Evolutionary conservation across 2,329 filamentous ascomycete genomes (phyloP).

Genomic region (Trichoderma sp.): DNA sequence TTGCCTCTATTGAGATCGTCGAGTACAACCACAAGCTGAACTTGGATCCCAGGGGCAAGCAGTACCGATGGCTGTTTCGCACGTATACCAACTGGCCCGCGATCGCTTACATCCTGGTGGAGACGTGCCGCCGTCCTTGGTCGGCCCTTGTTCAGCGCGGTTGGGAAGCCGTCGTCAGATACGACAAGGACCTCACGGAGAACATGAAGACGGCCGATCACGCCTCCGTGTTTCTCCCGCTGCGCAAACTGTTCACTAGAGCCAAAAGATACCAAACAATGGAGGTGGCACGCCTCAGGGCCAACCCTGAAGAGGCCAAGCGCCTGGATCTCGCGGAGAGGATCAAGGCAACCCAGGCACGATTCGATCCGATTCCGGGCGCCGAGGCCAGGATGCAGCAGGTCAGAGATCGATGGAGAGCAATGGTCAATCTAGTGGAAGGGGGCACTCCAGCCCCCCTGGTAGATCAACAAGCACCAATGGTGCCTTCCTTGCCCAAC

Average conservation of each 20-base stretch:
- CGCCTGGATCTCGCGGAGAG: constrained; percentile 54
- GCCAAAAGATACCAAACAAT: constrained; percentile 54
- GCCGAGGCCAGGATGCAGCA: constrained; percentile 52
- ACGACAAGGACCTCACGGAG: constrained; percentile 46
- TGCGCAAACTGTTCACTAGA: constrained; percentile 57
- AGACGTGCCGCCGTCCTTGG: constrained; percentile 52
- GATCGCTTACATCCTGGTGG: constrained; percentile 53
- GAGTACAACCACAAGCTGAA: constrained; percentile 69
- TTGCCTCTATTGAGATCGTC: constrained; percentile 72
- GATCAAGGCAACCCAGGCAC: constrained; percentile 47
- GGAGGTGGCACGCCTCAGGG: constrained; percentile 53
- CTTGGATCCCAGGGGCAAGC: constrained; percentile 54
- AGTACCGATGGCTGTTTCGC: constrained; percentile 54
- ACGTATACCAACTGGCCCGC: constrained; percentile 57
- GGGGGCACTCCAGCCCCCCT: constrained; percentile 31
- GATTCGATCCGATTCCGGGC: constrained; percentile 53
- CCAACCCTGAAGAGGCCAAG: constrained; percentile 52
- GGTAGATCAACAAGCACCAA: constrained; percentile 6
- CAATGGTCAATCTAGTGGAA: constrained; percentile 47
- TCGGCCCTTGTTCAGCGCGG: constrained; percentile 54
- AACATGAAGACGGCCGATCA: constrained; percentile 50
- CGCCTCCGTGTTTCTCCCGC: constrained; percentile 55
- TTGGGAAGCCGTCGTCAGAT: constrained; percentile 50
- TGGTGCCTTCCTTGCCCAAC: not conserved
- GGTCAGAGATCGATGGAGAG: constrained; percentile 53